These are phyloP conservation scores for Austroboletus niveus DNA, from an alignment of 1,284 basidiomycete species.

Conservation along the genomic window DNA sequence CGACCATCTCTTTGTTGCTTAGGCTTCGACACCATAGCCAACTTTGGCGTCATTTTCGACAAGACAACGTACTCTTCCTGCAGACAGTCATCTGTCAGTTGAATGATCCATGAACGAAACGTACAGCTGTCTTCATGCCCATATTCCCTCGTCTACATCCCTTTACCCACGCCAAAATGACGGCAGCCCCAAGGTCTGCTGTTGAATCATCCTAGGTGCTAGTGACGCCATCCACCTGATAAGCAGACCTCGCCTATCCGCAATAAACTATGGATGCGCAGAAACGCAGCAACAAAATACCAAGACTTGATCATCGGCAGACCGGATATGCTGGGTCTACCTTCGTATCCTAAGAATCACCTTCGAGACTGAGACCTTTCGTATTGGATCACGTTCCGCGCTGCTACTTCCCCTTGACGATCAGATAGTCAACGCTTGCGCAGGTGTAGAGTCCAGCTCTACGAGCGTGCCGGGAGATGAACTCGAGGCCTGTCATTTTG, in stretches of 20 bases:
- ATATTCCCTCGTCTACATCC: slow-evolving; percentile 28
- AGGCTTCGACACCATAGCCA: no score
- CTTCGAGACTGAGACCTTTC: no score
- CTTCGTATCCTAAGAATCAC: no score
- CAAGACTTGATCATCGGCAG: slow-evolving; percentile 58
- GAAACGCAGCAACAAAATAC: slow-evolving; percentile 8
- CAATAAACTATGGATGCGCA: not conserved
- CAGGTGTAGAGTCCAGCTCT: not conserved
- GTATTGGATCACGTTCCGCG: slow-evolving; percentile 46
- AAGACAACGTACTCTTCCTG: no score
- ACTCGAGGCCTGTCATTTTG: not conserved
- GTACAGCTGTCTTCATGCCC: slow-evolving; percentile 2
- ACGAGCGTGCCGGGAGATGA: slow-evolving; percentile 10
- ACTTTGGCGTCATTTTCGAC: no score
- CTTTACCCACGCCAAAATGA: slow-evolving; percentile 41
- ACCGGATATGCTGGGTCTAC: slow-evolving; percentile 13
- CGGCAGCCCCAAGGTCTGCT: slow-evolving; percentile 45
- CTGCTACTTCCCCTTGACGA: slow-evolving; percentile 52
- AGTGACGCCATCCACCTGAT: slow-evolving; percentile 42
- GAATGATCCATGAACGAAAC: no score
- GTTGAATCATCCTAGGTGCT: slow-evolving; percentile 41
- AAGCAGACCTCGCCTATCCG: slow-evolving; percentile 37
- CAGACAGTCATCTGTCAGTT: no score
- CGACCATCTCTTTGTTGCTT: no score
- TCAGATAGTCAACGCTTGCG: slow-evolving; percentile 38